Conservation (phyloP, 768 basidiomycete species). For the Panaeolus cyanescens region DNA sequence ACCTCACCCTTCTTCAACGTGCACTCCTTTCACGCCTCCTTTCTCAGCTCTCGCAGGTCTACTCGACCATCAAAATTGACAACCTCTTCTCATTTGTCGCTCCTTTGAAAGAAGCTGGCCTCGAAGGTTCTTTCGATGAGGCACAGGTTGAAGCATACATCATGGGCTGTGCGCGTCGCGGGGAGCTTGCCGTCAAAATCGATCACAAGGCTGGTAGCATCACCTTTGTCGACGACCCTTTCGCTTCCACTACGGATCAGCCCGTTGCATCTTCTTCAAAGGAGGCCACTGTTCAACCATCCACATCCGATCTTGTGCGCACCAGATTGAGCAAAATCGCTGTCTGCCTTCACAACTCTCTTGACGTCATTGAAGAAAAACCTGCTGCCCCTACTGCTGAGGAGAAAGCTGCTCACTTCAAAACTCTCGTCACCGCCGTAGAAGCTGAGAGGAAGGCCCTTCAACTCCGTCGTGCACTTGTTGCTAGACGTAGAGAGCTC, state of each 20-base stretch:
- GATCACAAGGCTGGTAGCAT: slow-evolving; percentile 89
- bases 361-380: slow-evolving; percentile 54
- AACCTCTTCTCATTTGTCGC: slow-evolving; percentile 78
- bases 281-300: slow-evolving; percentile 63
- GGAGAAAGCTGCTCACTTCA: slow-evolving; percentile 59
- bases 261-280: slow-evolving; percentile 17
- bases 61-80: slow-evolving; percentile 80
- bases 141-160: slow-evolving; percentile 88
- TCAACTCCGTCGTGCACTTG: slow-evolving; percentile 74
- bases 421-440: slow-evolving; percentile 60
- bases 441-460: slow-evolving; percentile 79
- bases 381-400: slow-evolving; percentile 45
- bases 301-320: slow-evolving; percentile 69
- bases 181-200: slow-evolving; percentile 83
- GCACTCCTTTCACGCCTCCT: slow-evolving; percentile 91
- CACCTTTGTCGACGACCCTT: slow-evolving; percentile 81
- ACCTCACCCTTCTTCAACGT: slow-evolving; percentile 87
- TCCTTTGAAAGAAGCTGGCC: slow-evolving; percentile 62
- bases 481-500: slow-evolving; percentile 84
- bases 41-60: slow-evolving; percentile 90
- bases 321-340: slow-evolving; percentile 82
- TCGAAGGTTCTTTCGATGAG: slow-evolving; percentile 62
- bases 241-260: slow-evolving; percentile 30
- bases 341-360: slow-evolving; percentile 66
- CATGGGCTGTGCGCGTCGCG: slow-evolving; percentile 87